Evolutionary conservation across 805 yeast genomes (phyloP), one percentile per base, ranked within the genome.

Genomic region (Metschnikowia similis): DNA sequence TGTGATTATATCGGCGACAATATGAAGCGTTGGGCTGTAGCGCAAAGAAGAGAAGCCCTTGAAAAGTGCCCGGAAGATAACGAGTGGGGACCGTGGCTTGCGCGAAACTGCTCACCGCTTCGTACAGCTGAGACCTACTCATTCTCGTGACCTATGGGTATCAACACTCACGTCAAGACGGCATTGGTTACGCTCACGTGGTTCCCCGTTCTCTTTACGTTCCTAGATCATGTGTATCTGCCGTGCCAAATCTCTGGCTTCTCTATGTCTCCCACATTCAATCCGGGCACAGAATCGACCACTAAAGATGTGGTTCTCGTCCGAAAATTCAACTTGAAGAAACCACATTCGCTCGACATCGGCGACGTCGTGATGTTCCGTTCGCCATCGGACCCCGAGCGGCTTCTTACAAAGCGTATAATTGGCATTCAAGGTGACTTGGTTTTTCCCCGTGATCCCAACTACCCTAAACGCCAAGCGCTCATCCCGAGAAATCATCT

Each of bases 251-350:
- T 90, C 14, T 79, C 83, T 40, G 98, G 98, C 1, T 67, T 77
- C 36, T 88, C 96, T 26, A 91, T 91, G 98, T 76, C 87, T 47
- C 97, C 97, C 0, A 81, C 96, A 0, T 78, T 90, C 60, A 91
- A 91, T 66, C 92, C 95, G 0, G 80, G 79, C 17, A 75, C 66
- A 41, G 66, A 67, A 55, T 65, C 71, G 48, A 65, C 73, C 56
- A 56, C 67, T 50, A 70, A 71, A 5, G 90, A 85, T 59, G 77
- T 84, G 68, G 89, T 88, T 1, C 57, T 87, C 2, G 71, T 91
- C 14, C 81, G 85, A 79, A 88, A 87, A 62, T 83, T 72, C 67
- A 78, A 80, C 28, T 66, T 80, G 13, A 74, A 77, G 47, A 60
- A 67, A 35, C 75, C 81, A 2, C 67, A 73, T 10, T 70, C 78